phyloP scores from a whole-genome alignment of 2,329 filamentous ascomycete species.

The Fonsecaea monophora region DNA sequence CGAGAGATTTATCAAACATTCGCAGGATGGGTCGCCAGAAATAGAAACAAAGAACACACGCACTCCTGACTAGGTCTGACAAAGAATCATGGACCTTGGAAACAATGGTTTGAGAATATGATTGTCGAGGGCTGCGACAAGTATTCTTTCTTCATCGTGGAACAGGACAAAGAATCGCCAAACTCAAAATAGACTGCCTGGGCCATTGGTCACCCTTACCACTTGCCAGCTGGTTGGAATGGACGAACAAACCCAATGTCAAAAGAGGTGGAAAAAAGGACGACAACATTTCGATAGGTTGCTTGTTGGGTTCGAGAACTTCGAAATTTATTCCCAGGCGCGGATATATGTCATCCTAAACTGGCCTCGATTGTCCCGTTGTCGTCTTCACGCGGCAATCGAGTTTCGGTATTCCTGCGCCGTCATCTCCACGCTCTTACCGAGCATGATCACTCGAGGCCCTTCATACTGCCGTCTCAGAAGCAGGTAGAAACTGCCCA shows the following conservation, averaged over 20 bases:
- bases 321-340: no score
- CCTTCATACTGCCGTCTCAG: constrained; percentile 16
- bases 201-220: background rate
- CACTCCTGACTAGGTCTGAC: background rate
- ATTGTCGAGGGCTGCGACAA: background rate
- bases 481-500: constrained; percentile 51
- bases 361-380: background rate
- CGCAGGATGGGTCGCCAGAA: background rate
- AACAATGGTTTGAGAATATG: constrained; percentile 6
- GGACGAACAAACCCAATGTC: no score
- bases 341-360: background rate
- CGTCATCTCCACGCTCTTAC: constrained; percentile 21
- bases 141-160: background rate
- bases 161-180: constrained; percentile 2
- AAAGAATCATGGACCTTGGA: constrained; percentile 1
- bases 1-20: background rate
- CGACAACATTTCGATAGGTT: no score
- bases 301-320: no score
- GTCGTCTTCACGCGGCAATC: constrained; percentile 8
- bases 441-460: constrained; percentile 24
- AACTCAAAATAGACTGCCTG: background rate
- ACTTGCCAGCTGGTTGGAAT: background rate
- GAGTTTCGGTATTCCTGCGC: constrained; percentile 22
- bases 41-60: constrained; percentile 9
- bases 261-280: no score